Conservation (phyloP, 257 asterid species). For the Lithospermum erythrorhizon region DNA sequence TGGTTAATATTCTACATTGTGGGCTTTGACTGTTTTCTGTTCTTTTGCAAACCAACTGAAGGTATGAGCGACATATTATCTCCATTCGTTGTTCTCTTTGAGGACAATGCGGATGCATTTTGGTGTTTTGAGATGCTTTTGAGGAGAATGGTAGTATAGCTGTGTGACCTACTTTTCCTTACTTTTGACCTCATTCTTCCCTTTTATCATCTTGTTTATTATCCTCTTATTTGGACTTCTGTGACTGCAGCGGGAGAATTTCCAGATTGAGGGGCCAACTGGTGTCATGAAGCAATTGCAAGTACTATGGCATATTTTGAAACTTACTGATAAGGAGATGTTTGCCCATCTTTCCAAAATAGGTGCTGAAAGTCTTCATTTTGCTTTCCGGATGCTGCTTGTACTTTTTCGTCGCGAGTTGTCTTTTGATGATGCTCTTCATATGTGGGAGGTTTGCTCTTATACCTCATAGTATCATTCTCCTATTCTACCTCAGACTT, state of each 20-base stretch:
- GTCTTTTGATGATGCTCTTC: slow-evolving; percentile 82
- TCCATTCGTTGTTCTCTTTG: slow-evolving; percentile 95
- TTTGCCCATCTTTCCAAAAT: slow-evolving; percentile 66
- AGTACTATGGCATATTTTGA: slow-evolving; percentile 85
- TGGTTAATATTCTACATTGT: background rate
- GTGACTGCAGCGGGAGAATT: slow-evolving; percentile 67
- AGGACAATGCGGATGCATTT: slow-evolving; percentile 96
- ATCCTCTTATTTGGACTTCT: slow-evolving; percentile 11
- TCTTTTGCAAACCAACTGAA: slow-evolving; percentile 20
- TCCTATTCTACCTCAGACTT: background rate
- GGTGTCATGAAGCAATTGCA: slow-evolving; percentile 97
- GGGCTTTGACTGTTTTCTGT: slow-evolving; percentile 4
- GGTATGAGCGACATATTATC: slow-evolving; percentile 98
- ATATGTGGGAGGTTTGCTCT: slow-evolving; percentile 98
- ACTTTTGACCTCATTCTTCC: slow-evolving; percentile 4
- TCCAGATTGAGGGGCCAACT: slow-evolving; percentile 93
- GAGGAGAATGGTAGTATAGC: slow-evolving; percentile 63
- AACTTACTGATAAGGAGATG: slow-evolving; percentile 83
- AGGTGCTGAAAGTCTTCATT: slow-evolving; percentile 99
- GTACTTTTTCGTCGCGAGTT: slow-evolving; percentile 97
- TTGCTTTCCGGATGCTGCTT: slow-evolving; percentile 96
- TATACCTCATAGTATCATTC: slow-evolving; percentile 6
- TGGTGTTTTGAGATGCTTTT: slow-evolving; percentile 99
- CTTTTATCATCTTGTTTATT: slow-evolving; percentile 8
- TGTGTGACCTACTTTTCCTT: background rate